These are phyloP conservation scores for Coemansia sp. DNA, from an alignment of 192 early-diverging fungal species.

Conservation along the genomic window DNA sequence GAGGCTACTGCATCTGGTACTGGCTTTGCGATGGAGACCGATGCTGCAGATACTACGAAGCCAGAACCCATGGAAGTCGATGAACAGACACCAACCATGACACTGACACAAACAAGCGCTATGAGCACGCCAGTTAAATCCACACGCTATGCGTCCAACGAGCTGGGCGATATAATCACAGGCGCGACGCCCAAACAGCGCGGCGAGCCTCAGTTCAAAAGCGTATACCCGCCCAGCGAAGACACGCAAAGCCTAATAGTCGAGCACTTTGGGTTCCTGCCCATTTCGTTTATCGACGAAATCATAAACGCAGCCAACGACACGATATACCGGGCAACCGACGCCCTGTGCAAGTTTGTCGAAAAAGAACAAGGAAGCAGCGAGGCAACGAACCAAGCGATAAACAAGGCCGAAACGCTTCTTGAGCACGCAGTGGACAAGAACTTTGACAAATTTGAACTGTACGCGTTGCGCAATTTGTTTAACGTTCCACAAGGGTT, in stretches of 20 bases:
- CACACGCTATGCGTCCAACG: neutral
- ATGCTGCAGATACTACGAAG: neutral
- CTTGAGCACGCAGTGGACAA: conserved; percentile 77
- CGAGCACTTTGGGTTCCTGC: conserved; percentile 80
- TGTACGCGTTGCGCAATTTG: conserved; percentile 72
- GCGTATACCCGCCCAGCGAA: conserved; percentile 53
- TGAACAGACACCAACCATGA: neutral
- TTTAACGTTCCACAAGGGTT: conserved; percentile 64
- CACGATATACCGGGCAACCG: conserved; percentile 68
- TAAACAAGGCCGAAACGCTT: conserved; percentile 73
- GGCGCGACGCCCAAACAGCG: conserved; percentile 44
- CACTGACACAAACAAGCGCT: neutral
- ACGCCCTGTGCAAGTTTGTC: conserved; percentile 67
- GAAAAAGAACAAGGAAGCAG: conserved; percentile 57
- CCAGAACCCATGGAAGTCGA: neutral
- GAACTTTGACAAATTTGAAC: conserved; percentile 81
- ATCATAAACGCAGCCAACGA: conserved; percentile 76
- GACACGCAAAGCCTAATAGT: conserved; percentile 56
- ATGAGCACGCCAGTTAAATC: conserved; percentile 4
- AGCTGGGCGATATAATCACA: conserved; percentile 27
- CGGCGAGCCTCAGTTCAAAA: conserved; percentile 30
- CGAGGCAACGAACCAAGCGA: conserved; percentile 56
- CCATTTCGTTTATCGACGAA: conserved; percentile 80
- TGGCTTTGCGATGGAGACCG: neutral
- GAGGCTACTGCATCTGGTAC: neutral